Evolutionary conservation across 2,329 filamentous ascomycete species (phyloP).

Genomic region (Canariomyces notabilis): DNA sequence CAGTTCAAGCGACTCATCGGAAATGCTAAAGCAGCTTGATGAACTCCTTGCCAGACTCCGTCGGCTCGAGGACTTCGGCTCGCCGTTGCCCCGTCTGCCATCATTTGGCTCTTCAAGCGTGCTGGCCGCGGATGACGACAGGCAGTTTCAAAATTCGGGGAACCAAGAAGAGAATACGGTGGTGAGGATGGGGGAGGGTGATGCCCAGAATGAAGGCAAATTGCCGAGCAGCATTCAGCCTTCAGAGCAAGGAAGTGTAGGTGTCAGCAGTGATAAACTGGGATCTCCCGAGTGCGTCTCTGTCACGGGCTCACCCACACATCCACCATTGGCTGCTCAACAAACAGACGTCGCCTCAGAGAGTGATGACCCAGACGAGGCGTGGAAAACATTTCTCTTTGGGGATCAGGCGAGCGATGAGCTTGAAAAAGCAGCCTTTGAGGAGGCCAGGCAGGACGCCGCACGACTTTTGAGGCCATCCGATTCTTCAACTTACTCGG

Average conservation of each 20-base stretch:
- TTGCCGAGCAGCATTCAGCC: not conserved
- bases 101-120: not conserved
- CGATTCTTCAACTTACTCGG: not conserved
- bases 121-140: not conserved
- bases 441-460: slow-evolving; percentile 23
- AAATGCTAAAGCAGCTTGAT: slow-evolving; percentile 15
- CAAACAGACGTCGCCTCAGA: not conserved
- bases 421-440: slow-evolving; percentile 15
- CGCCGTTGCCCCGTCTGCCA: not conserved
- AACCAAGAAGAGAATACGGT: not conserved
- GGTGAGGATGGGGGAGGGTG: not conserved
- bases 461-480: slow-evolving; percentile 17
- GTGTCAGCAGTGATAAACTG: not conserved
- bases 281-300: not conserved
- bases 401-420: slow-evolving; percentile 20
- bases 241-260: not conserved
- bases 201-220: not conserved
- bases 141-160: not conserved
- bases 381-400: slow-evolving; percentile 28
- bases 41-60: slow-evolving; percentile 11
- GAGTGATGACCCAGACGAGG: slow-evolving; percentile 16
- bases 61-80: not conserved
- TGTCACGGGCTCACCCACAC: not conserved
- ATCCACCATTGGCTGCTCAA: not conserved
- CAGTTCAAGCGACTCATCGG: slow-evolving; percentile 15